Conservation (phyloP, 83 land plant genomes). For the Isoetes engelmannii region DNA sequence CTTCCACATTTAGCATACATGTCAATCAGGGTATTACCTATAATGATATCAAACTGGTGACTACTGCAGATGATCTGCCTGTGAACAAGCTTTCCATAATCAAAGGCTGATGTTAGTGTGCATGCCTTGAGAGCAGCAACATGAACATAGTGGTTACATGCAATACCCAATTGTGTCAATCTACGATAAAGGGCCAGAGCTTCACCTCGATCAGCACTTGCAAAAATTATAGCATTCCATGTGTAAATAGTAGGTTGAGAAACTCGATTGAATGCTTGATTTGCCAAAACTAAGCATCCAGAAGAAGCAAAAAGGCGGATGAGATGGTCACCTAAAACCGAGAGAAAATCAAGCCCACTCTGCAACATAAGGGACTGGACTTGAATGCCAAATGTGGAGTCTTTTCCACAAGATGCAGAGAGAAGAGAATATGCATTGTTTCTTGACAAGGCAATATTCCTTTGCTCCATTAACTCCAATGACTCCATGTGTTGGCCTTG, state of each 20-base stretch:
- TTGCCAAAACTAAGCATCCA: conserved; percentile 1
- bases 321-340: conserved; percentile 8
- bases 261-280: background rate
- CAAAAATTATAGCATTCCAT: conserved; percentile 16
- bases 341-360: background rate
- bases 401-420: too few relatives aligned
- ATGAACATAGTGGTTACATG: background rate
- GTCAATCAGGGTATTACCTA: too few relatives aligned
- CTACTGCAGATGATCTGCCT: background rate
- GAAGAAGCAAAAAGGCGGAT: conserved; percentile 7
- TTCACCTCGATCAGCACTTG: background rate
- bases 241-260: conserved; percentile 1
- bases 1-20: too few relatives aligned
- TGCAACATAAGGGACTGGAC: background rate
- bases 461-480: too few relatives aligned
- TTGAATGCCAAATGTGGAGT: background rate
- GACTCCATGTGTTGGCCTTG: too few relatives aligned
- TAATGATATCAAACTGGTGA: background rate
- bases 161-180: conserved; percentile 1
- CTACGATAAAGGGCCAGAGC: background rate
- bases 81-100: background rate
- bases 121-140: conserved; percentile 2
- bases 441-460: too few relatives aligned
- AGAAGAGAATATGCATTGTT: too few relatives aligned
- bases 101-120: background rate